Evolutionary conservation across 352 stramenopile genomes (phyloP).

Genomic region (Phytopythium litorale): DNA sequence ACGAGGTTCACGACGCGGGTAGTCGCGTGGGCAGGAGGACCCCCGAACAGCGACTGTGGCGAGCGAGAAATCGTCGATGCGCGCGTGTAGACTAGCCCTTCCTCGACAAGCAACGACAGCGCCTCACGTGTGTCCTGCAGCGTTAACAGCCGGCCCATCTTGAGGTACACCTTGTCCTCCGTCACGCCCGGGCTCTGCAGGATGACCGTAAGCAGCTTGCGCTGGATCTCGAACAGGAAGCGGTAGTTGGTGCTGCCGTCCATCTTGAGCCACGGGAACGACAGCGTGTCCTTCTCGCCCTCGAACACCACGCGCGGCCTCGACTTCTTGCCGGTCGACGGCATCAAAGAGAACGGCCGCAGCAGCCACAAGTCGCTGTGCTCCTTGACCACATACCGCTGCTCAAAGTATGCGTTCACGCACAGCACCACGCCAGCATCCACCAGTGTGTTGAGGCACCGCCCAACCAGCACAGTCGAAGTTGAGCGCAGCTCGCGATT

Average conservation of each 20-base stretch:
- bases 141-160: conserved; percentile 59
- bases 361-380: conserved; percentile 66
- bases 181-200: conserved; percentile 54
- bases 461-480: conserved; percentile 14
- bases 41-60: conserved; percentile 29
- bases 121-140: conserved; percentile 74
- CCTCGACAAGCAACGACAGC: conserved; percentile 62
- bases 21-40: conserved; percentile 10
- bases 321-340: conserved; percentile 13
- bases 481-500: conserved; percentile 5
- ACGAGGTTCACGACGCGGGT: conserved; percentile 34
- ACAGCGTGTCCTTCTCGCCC: conserved; percentile 72
- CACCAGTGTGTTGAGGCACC: conserved; percentile 43
- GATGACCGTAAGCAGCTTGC: conserved; percentile 59
- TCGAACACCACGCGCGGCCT: conserved; percentile 53
- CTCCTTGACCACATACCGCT: conserved; percentile 65
- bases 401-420: conserved; percentile 66
- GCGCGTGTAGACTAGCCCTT: conserved; percentile 64
- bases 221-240: conserved; percentile 76
- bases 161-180: conserved; percentile 44
- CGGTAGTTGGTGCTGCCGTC: conserved; percentile 66
- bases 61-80: conserved; percentile 14
- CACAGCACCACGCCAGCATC: conserved; percentile 51
- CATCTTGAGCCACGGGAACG: conserved; percentile 84
- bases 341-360: conserved; percentile 56